Evolutionary conservation across 495 filamentous ascomycete species (phyloP).

Genomic region (Hypoxylon trugodes): DNA sequence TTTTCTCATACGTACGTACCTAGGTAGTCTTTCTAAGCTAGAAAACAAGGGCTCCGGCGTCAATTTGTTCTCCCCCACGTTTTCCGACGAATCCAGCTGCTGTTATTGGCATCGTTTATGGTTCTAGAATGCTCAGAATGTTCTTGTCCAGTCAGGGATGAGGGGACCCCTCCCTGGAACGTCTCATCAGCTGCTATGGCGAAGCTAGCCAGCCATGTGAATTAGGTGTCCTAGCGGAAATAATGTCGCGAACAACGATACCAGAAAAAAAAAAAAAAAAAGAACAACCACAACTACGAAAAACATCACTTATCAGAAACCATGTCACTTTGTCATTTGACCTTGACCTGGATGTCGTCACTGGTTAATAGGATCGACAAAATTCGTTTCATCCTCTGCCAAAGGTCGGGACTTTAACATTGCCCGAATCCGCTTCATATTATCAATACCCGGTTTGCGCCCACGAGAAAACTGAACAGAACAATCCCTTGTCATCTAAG

Average conservation of each 20-base stretch:
- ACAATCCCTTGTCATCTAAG: conserved; percentile 1
- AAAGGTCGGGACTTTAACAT: conserved; percentile 30
- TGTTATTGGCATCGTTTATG: conserved; percentile 30
- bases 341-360: conserved; percentile 29
- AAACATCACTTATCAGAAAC: conserved; percentile 14
- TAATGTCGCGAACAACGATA: conserved; percentile 19
- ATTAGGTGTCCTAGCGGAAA: conserved; percentile 16
- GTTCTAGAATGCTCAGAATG: conserved; percentile 36
- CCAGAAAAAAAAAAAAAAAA: too few relatives aligned
- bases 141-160: conserved; percentile 21
- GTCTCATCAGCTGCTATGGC: conserved; percentile 22
- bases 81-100: conserved; percentile 31
- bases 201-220: conserved; percentile 14
- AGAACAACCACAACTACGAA: too few relatives aligned
- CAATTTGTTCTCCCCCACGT: conserved; percentile 30
- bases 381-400: conserved; percentile 12
- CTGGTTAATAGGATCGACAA: conserved; percentile 22
- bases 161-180: conserved; percentile 5
- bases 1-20: conserved; percentile 10
- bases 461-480: conserved; percentile 5
- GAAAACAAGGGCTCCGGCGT: conserved; percentile 26
- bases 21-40: conserved; percentile 18
- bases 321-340: conserved; percentile 29
- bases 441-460: neutral
- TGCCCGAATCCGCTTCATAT: conserved; percentile 18